Evolutionary conservation across 495 filamentous ascomycete species (phyloP), one percentile per base, ranked within the genome.

Genomic region (Aspergillus bridgeri): DNA sequence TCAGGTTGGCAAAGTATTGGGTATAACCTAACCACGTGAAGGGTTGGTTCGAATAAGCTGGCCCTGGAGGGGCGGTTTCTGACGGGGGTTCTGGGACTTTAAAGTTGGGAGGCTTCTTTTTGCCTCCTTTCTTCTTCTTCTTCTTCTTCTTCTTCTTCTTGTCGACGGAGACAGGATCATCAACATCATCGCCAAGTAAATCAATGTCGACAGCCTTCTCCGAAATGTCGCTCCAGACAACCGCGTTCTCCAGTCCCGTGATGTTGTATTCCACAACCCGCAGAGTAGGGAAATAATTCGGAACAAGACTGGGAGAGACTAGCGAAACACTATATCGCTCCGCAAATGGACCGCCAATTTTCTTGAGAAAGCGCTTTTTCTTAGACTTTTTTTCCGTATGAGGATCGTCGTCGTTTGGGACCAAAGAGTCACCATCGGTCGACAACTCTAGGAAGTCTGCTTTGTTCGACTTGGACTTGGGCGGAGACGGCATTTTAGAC

Each of bases 1-100:
- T 97, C 2, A 99, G 75, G 72, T 99, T 99, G 45, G 92, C 91
- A 69, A 81, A 96, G 74, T 95, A 97, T 63, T 99, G 94, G 4
- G 85, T 92, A 66, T 89, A 97, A 9, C 88, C 79, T 3, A 89
- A 78, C 59, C 88, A 75, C 0, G 89, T 87, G 22, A 96, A 76
- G 0, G 90, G 73, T 68, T 99, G 95, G 25, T 88, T 85, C 3
- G 87, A 93, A 70, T 99, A 98, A 3, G 90, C 95, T 0, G 94
- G 94, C 2, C 94, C 94, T 0, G 94, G 95, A 9, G 86, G 85
- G 22, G 88, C 68, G 4, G 82, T 79, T 62, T 86, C 83, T 1
- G 91, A 85, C 11, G 94, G 94, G 1, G 86, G 80, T 6, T 81
- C 67, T 0, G 94, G 94, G 3, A 92, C 68, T 48, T 75, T 75